Evolutionary conservation across 2,329 filamentous ascomycete species (phyloP), one percentile per base, ranked within the genome.

Genomic region (Cercospora sesami): DNA sequence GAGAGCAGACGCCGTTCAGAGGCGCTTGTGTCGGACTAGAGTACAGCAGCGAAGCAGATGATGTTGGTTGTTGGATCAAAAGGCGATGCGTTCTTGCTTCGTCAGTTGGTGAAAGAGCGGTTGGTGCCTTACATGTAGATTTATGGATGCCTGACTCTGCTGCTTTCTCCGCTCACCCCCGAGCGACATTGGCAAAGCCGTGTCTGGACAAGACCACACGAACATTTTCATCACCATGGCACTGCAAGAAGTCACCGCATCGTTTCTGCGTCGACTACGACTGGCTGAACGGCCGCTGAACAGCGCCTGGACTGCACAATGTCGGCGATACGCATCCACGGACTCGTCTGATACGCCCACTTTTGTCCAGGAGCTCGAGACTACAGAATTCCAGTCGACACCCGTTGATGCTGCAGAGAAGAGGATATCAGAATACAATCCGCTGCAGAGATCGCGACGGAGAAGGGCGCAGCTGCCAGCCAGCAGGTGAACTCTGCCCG

Each of bases 381-480:
- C 74, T 80, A 18, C 77, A 78, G 14, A 83, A 82, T 63, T 86
- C 84, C 58, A 62, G 21, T 23, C 61, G 21, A 51, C 51, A 77
- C 85, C 62, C 76, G 78, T 26, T 73, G 76, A 31, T 72, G 79
- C 65, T 77, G 77, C 42, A 75, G 79, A 28, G 79, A 80, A 31
- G 78, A 79, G 59, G 78, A 81, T n/a, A 9, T 77, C 81, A 60
- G 80, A 84, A 72, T 87, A 80, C 69, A 83, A 87, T 73, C 75
- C 75, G 9, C 68, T 72, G 58, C 82, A 79, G 58, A 79, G 79
- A 63, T 81, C 83, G 39, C 78, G 78, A 66, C 76, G 78, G 62
- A 58, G 68, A 64, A 67, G 68, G 45, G 58, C 68, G 53, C 68
- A 69, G 36, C 31, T 68, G 59, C 67, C 67, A 30, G 59, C 67